A percentile compares a stretch with the other conserved stretches of the same genome.
phyloP scores from a whole-genome alignment of 768 basidiomycete genomes.

The Boletus vinaceobasis region DNA sequence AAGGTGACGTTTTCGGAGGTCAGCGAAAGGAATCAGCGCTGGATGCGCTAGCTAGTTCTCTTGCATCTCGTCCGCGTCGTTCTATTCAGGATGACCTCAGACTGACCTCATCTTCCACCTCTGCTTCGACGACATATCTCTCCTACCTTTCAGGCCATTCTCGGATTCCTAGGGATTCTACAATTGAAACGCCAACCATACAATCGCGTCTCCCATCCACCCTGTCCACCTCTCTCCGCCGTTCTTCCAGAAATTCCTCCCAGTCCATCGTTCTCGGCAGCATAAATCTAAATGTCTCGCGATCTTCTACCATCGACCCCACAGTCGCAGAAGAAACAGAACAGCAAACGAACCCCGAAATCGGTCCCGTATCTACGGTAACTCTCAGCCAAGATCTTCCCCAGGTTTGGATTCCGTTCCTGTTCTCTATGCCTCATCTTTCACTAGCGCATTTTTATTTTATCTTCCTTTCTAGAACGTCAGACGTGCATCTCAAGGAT shows the following conservation, averaged over 20 bases:
- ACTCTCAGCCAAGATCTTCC: constrained; percentile 29
- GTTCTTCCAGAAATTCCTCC: constrained; percentile 18
- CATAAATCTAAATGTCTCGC: constrained; percentile 25
- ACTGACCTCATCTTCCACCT: constrained; percentile 13
- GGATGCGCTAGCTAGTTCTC: constrained; percentile 21
- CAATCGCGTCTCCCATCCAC: constrained; percentile 12
- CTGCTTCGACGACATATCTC: constrained; percentile 19
- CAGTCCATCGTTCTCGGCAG: constrained; percentile 27
- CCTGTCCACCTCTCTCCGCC: constrained; percentile 21
- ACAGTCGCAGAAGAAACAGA: constrained; percentile 13
- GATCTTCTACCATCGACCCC: constrained; percentile 18
- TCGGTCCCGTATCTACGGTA: constrained; percentile 6
- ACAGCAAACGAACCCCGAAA: constrained; percentile 4
- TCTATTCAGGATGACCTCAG: constrained; percentile 10
- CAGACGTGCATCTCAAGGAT: constrained; percentile 15
- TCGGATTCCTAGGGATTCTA: constrained; percentile 1
- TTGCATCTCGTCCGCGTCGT: constrained; percentile 23
- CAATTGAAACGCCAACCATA: constrained; percentile 18
- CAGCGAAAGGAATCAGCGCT: constrained; percentile 9
- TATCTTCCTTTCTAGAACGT: constrained; percentile 16
- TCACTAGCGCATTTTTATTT: neutral
- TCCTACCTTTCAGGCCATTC: constrained; percentile 13
- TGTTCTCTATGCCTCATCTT: neutral
- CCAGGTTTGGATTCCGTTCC: constrained; percentile 21
- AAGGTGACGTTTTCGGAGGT: constrained; percentile 27